Evolutionary conservation across 2,329 filamentous ascomycete genomes (phyloP), one percentile per base, ranked within the genome.

Genomic region (Gyromitra esculenta): DNA sequence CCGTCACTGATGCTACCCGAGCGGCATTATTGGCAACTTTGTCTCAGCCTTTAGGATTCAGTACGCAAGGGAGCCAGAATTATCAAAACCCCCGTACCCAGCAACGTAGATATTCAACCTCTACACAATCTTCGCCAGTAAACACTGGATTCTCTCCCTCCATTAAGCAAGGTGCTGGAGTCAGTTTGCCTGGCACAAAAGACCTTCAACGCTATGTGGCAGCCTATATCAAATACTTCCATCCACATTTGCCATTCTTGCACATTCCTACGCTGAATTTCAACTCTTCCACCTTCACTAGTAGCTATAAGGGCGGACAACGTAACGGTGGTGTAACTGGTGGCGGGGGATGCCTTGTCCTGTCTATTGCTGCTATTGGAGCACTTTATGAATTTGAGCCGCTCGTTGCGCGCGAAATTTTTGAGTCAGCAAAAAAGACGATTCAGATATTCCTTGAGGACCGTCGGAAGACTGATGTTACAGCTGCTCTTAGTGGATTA

Each of bases 351-450:
- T 97, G 95, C 83, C 86, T 97, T 73, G 90, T 96, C 76, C 87
- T 97, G 41, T 94, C 92, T 2, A 96, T 96, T 91, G 92, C 93
- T 60, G 92, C 93, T n/a, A 90, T 91, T 80, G 92, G 92, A 25
- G 91, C 92, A 45, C 86, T 97, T 50, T 97, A 97, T 84, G 95
- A 97, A 84, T 89, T 91, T 82, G 94, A 98, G 76, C 89, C 91
- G 75, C 87, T 87, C 37, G 88, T 91, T 71, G 96, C 94, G 31
- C 92, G 91, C 82, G 92, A 96, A 60, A 85, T 99, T 6, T 97
- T 97, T 81, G 93, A 97, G 80, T 91, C 94, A 82, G 92, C 94
- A 63, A 97, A 97, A 86, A 96, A 94, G 84, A 93, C 97, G 91
- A 96, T 98, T 74, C 91, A 95, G 79, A 87, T 94, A 77, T 97